Evolutionary conservation across 495 filamentous ascomycete species (phyloP), one percentile per base, ranked within the genome.

Genomic region (Penicillium longicatenatum): DNA sequence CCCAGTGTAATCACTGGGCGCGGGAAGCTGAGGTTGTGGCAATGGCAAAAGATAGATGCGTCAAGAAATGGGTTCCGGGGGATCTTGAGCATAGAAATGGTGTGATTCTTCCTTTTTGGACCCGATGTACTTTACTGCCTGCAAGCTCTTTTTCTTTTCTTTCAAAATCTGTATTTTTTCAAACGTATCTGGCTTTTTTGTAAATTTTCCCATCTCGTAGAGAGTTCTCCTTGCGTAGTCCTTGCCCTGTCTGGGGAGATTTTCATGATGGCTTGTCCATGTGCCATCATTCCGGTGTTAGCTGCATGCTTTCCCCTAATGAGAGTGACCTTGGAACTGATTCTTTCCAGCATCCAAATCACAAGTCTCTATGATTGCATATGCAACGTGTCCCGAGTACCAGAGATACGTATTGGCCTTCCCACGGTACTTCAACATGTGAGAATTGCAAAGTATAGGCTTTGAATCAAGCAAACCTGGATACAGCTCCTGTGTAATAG

Each of bases 81-180:
- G 67, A 73, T 73, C 71, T 69, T 76, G 72, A 75, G 72, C 73
- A 79, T 76, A 75, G 71, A 77, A n/a, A 66, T 70, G 71, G 67
- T 76, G 69, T 73, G 68, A 63, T 67, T 73, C 72, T 76, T 70
- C 71, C 59, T 61, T 69, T 72, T 66, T 74, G 68, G 77, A 74
- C 70, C 72, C 72, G 71, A 78, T 83, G 79, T 83, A 82, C 71
- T 82, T 81, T 84, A 82, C 75, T 77, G 74, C 74, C 76, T 75
- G 76, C 73, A 76, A 81, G 73, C 68, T 74, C 66, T 76, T 79
- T 77, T 65, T 66, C 66, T 70, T 71, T 66, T 70, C 67, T 76
- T 69, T 66, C 64, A 65, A 55, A 70, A 70, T 68, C 62, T 75
- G 68, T 77, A 74, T 60, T 72, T 70, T 66, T 51, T 48, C 65